phyloP scores from a whole-genome alignment of 331 rosid genomes.

The Cydonia oblonga region DNA sequence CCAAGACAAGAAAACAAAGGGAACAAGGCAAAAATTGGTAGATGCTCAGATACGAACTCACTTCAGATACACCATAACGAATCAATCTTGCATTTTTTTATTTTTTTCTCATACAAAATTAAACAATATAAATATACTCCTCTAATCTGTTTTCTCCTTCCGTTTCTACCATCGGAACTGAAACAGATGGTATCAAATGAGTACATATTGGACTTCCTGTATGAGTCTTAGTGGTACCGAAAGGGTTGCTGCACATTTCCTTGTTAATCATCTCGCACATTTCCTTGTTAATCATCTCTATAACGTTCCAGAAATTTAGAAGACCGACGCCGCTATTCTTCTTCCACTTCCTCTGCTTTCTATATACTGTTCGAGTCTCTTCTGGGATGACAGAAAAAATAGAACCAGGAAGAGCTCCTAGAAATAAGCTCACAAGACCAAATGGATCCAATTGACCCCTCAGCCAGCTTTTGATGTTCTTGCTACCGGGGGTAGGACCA shows the following conservation, averaged over 20 bases:
- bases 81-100: not conserved
- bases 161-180: not conserved
- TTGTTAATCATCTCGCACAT: not conserved
- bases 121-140: too few species aligned
- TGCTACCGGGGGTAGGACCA: slow-evolving; percentile 60
- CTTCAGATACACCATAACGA: not conserved
- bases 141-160: not conserved
- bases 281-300: not conserved
- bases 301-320: not conserved
- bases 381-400: not conserved
- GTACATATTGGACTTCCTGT: not conserved
- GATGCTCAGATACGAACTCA: not conserved
- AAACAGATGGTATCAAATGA: not conserved
- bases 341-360: not conserved
- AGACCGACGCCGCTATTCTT: not conserved
- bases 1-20: not conserved
- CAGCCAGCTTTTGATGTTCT: slow-evolving; percentile 96
- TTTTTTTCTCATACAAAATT: not conserved
- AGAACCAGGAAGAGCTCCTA: not conserved
- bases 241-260: not conserved
- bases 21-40: too few species aligned
- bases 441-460: slow-evolving; percentile 16
- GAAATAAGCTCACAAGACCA: not conserved
- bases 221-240: not conserved
- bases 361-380: not conserved